Conservation (phyloP, 768 basidiomycete species). For the Neoboletus brunneissimus region DNA sequence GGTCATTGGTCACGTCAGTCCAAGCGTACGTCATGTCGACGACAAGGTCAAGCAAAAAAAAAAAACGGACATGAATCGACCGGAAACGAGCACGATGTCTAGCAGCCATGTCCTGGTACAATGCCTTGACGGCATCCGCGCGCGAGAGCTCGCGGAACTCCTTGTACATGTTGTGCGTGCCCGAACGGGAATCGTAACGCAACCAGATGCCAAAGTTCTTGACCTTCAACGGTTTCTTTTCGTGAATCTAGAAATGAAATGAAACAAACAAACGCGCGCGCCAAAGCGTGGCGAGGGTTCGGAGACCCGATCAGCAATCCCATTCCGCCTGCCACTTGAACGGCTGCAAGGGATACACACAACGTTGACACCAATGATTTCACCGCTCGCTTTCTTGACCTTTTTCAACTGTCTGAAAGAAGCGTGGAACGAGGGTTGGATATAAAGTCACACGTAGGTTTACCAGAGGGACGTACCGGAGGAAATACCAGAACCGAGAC, state of each 20-base stretch:
- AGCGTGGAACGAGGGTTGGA: not conserved
- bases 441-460: no score
- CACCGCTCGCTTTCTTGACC: conserved; percentile 99
- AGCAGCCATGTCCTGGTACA: conserved; percentile 99
- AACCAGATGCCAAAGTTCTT: conserved; percentile 99
- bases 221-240: conserved; percentile 96
- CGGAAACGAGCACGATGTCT: conserved; percentile 99
- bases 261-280: conserved; percentile 18
- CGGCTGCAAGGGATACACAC: conserved; percentile 78
- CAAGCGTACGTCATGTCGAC: not conserved
- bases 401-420: conserved; percentile 98
- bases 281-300: conserved; percentile 8
- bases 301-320: conserved; percentile 48
- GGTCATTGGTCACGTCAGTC: not conserved
- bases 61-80: conserved; percentile 84
- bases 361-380: conserved; percentile 97
- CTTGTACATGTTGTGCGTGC: conserved; percentile 99
- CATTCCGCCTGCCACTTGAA: conserved; percentile 87
- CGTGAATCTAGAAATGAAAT: conserved; percentile 71
- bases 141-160: conserved; percentile 95
- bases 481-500: conserved; percentile 99
- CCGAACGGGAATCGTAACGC: conserved; percentile 98
- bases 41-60: not conserved
- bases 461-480: conserved; percentile 56
- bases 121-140: conserved; percentile 90